Evolutionary conservation across 306 rosid species (phyloP).

Genomic region (Prunus dulcis): DNA sequence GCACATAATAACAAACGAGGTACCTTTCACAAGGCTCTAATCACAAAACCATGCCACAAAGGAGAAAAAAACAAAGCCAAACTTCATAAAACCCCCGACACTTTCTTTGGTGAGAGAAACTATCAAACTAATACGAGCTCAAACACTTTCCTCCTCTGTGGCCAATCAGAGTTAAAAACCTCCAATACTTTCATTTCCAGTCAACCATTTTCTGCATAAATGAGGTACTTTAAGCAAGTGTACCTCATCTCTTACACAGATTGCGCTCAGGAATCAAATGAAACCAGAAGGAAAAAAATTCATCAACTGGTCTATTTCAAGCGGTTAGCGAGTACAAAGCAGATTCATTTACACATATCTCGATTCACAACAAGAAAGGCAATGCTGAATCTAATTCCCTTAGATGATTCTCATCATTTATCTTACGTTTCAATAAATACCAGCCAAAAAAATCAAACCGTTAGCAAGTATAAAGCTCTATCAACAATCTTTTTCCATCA

Average conservation of each 20-base stretch:
- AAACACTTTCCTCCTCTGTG: neutral
- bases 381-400: neutral
- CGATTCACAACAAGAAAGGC: neutral
- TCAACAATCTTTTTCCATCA: neutral
- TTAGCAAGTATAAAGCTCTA: slow-evolving; percentile 3
- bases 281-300: neutral
- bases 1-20: too few relatives aligned
- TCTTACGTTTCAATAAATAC: neutral
- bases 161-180: neutral
- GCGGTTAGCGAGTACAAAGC: too few relatives aligned
- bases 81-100: neutral
- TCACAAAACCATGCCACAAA: too few relatives aligned
- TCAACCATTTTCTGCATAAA: neutral
- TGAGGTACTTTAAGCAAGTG: neutral
- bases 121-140: neutral
- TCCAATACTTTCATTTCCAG: neutral
- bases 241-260: neutral
- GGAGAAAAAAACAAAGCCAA: neutral
- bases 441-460: slow-evolving; percentile 9
- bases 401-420: neutral
- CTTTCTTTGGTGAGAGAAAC: neutral
- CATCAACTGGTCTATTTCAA: too few relatives aligned
- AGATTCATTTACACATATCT: neutral
- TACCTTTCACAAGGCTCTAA: too few relatives aligned
- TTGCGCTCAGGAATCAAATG: neutral